These are phyloP conservation scores for Rhexocercosporidium sp. DNA, from an alignment of 2,329 filamentous ascomycete genomes.

Conservation along the genomic window DNA sequence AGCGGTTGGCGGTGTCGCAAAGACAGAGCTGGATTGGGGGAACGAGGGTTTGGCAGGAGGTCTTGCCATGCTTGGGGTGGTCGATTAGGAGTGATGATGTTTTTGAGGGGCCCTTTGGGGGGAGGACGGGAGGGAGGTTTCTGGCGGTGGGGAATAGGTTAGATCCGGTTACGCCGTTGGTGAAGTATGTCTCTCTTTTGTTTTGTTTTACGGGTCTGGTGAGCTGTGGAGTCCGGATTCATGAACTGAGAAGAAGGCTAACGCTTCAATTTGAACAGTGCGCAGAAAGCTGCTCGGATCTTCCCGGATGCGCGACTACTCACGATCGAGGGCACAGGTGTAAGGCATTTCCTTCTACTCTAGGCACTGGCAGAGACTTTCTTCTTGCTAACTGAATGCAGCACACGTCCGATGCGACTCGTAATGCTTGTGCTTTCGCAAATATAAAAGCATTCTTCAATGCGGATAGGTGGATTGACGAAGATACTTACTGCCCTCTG, in stretches of 20 bases:
- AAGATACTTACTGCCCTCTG: conserved; percentile 51
- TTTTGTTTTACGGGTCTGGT: not conserved
- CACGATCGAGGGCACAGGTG: conserved; percentile 54
- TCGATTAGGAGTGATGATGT: conserved; percentile 30
- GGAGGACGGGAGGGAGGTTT: conserved; percentile 40
- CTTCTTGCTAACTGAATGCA: conserved; percentile 41
- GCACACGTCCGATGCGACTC: conserved; percentile 47
- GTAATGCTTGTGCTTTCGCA: conserved; percentile 41
- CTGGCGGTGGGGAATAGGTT: conserved; percentile 42
- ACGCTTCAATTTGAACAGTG: not conserved
- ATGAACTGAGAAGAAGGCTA: not conserved
- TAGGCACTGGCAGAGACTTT: not conserved
- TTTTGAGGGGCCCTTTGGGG: conserved; percentile 34
- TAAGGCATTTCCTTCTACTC: conserved; percentile 41
- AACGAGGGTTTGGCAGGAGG: too few species aligned
- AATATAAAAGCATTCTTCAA: conserved; percentile 46
- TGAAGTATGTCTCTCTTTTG: not conserved
- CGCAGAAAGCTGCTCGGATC: not conserved
- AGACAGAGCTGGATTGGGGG: not conserved
- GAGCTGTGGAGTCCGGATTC: too few species aligned
- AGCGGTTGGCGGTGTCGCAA: not conserved
- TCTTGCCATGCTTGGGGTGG: conserved; percentile 38
- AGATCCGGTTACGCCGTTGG: conserved; percentile 42
- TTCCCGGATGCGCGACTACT: conserved; percentile 47
- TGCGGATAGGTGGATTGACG: conserved; percentile 47